Conservation (phyloP, 345 rosid species). For the Raphanus sativus region DNA sequence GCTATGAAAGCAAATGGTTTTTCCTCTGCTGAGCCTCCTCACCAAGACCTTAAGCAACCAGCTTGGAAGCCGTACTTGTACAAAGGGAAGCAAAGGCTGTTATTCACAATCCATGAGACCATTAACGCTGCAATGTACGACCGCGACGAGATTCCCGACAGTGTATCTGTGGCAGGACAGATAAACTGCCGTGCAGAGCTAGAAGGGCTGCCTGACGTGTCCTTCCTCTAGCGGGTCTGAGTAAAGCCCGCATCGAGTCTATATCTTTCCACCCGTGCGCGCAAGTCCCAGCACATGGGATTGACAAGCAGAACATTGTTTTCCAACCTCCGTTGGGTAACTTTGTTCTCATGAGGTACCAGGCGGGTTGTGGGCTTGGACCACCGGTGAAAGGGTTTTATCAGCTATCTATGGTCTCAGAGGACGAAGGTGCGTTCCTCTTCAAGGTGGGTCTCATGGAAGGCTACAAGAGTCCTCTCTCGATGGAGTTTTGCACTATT, state of each 20-base stretch:
- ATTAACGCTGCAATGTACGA: conserved; percentile 84
- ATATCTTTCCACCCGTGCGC: conserved; percentile 87
- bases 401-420: conserved; percentile 96
- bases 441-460: conserved; percentile 84
- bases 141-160: conserved; percentile 87
- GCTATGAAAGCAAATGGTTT: conserved; percentile 74
- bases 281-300: conserved; percentile 84
- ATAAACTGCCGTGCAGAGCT: conserved; percentile 89
- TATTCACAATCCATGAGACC: conserved; percentile 79
- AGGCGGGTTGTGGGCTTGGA: conserved; percentile 67
- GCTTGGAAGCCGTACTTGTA: conserved; percentile 94
- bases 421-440: conserved; percentile 94
- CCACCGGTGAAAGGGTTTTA: conserved; percentile 90
- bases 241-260: conserved; percentile 61
- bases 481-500: conserved; percentile 87
- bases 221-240: conserved; percentile 72
- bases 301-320: conserved; percentile 77
- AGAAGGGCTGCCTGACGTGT: conserved; percentile 92
- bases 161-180: conserved; percentile 80
- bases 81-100: conserved; percentile 79
- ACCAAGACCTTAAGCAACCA: conserved; percentile 80
- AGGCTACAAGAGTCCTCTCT: conserved; percentile 75
- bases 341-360: conserved; percentile 83
- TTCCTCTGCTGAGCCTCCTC: conserved; percentile 75
- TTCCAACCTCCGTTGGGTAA: conserved; percentile 87